Evolutionary conservation across 176 grass and related monocot species (phyloP), one percentile per base, ranked within the genome.

Genomic region (Oryza coarctata): DNA sequence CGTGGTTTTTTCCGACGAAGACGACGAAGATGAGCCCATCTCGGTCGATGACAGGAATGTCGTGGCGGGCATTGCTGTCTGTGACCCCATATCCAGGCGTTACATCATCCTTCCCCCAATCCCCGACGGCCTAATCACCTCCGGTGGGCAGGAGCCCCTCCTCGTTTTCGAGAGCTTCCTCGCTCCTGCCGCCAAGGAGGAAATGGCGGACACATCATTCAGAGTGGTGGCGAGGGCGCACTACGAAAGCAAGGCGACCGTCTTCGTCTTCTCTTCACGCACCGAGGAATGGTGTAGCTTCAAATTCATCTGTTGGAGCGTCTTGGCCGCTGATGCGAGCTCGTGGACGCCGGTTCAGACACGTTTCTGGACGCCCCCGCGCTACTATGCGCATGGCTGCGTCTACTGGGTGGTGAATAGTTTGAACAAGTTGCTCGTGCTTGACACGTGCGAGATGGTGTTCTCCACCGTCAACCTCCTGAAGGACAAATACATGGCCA

Each of bases 251-350:
- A 87, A 68, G 72, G 10, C 73, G n/a, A 43, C 39, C 4, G 34
- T 26, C 41, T 87, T 78, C 80, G 15, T 88, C 68, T 84, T 88
- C 86, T 84, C 86, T 30, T 88, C 86, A 5, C 27, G 27, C 34
- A 57, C 66, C 2, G 66, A 33, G 35, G 7, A 73, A 23, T 78
- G 86, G 86, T 7, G 29, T 23, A 3, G 34, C 7, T 4, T 36
- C 14, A 9, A 50, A 18, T 69, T 40, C 17, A 3, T 11, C 25
- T 40, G 62, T 22, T 4, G 18, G 32, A 47, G 15, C 17, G 6
- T 5, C 39, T 40, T 52, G 39, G 45, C 15, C 7, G 62, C 12
- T 8, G 45, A 49, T 49, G 14, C 3, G 12, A 43, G 12, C 2
- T 43, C 40, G 12, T 43, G 11, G 40, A 11, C 12, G 40, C 40